A percentile compares a stretch with the other conserved stretches of the same genome.
Evolutionary conservation across 1,284 basidiomycete genomes (phyloP).

Genomic region (Laetiporus sulphureus): DNA sequence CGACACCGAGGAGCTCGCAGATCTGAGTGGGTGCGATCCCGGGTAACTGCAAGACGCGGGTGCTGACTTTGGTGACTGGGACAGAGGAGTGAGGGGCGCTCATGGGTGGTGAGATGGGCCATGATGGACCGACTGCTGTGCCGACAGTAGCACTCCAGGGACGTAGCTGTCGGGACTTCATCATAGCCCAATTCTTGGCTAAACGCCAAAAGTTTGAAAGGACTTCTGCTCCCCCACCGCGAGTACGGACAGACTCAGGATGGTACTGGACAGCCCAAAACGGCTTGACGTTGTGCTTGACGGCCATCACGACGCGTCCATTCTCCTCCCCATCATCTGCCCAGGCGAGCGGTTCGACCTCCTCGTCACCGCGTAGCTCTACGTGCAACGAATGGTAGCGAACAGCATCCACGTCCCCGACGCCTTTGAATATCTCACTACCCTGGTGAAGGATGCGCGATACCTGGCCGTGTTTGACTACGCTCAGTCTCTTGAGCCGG

Average conservation of each 20-base stretch:
- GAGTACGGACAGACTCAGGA: conserved; percentile 76
- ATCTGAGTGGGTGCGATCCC: conserved; percentile 36
- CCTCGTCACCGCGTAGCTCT: conserved; percentile 34
- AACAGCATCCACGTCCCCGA: conserved; percentile 63
- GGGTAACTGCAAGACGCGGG: conserved; percentile 35
- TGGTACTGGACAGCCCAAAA: conserved; percentile 97
- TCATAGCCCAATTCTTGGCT: conserved; percentile 46
- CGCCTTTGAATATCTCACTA: conserved; percentile 55
- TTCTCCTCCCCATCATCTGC: conserved; percentile 59
- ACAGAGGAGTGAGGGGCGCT: conserved; percentile 16
- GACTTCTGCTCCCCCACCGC: conserved; percentile 56
- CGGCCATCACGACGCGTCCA: conserved; percentile 63
- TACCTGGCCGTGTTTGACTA: conserved; percentile 81
- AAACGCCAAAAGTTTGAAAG: conserved; percentile 67
- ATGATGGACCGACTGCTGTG: conserved; percentile 38
- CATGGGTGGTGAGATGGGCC: conserved; percentile 34
- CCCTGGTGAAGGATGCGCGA: conserved; percentile 55
- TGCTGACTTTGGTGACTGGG: conserved; percentile 26
- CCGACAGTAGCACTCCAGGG: conserved; percentile 35
- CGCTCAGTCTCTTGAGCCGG: conserved; percentile 37
- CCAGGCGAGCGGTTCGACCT: conserved; percentile 62
- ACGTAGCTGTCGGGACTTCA: conserved; percentile 28
- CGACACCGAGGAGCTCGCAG: conserved; percentile 56
- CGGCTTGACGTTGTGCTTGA: conserved; percentile 59
- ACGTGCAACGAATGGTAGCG: conserved; percentile 82